Base-by-base conservation (phyloP, 2,329 filamentous ascomycete genomes). In the Fusarium sambucinum region DNA sequence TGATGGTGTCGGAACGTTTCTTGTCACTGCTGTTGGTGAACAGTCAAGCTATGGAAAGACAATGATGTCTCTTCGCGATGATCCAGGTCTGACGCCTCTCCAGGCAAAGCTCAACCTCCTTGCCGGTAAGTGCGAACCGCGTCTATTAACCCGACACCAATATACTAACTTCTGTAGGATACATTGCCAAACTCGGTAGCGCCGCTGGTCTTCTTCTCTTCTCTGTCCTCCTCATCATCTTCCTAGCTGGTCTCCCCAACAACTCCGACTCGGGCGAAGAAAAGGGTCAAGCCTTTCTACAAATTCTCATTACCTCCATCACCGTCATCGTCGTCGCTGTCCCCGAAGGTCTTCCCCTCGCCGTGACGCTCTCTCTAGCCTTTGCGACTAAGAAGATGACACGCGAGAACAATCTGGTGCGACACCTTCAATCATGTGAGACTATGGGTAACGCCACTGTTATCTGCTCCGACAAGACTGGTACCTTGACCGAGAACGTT, bases 151-250 rank as follows among this genome's bases (percentile, higher is more conserved):
- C 2, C 14, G 1, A 3, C 23, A 27, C 13, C 5, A 10, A 27
- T 13, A 6, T 27, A 21, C 40, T 51, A 41, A 58, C 52, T 16
- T 6, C 13, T 1, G 1, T 16, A 71, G 69, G 69, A 13, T 71
- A 71, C 16, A 80, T 79, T 41, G 78, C 78, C 14, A 79, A 77
- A 63, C 68, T 78, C 6, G 86, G 85, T 25, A 87, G 90, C 70
- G 87, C 87, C 52, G 89, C 92, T 23, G 92, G 91, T 55, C 79
- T 91, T 12, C 78, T 94, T 3, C 83, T 95, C 16, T 95, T 95
- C 75, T 79, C 92, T 52, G 90, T 94, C n/a, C 82, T 94, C 6
- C 87, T 94, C 71, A 92, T 95, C 81, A 89, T 92, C 72, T 94
- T 94, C 75, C 80, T 93, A 17, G 89, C 85, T 40, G 78, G 83